Evolutionary conservation across 2,329 filamentous ascomycete species (phyloP), one percentile per base, ranked within the genome.

Genomic region (Exophiala xenobiotica): DNA sequence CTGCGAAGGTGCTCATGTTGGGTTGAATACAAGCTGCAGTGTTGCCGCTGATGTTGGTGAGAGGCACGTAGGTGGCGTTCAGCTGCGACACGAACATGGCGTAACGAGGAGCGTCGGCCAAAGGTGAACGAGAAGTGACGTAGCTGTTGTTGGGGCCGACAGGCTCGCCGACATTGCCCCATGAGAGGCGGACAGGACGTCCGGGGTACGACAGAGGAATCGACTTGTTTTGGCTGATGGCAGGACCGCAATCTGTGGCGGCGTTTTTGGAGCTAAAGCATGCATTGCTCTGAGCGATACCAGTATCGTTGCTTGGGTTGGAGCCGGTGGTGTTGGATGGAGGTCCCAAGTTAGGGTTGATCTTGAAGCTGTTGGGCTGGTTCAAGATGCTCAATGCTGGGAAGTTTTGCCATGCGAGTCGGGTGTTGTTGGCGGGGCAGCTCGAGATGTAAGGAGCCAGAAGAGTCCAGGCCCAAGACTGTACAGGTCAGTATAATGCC

Each of bases 61-160:
- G 65, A 0, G 77, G 73, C 1, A 83, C 78, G 64, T 87, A 88
- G 0, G 89, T 93, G 9, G 87, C 75, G 56, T 88, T 90, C 14
- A 93, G 74, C 73, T 93, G 89, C 0, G 78, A 79, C 1, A 88
- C 85, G 87, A 88, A 95, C 0, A 82, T 80, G 0, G 88, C 88
- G 59, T 79, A 95, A 51, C 73, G 70, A 0, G 89, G 85, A 3
- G 67, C 61, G 1, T 76, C 76, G 0, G 85, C 86, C 14, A 64
- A 59, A 0, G 78, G 75, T 0, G 75, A 74, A 0, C 56, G 52
- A 11, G 52, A 19, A n/a, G 89, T 92, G 42, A 90, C 71, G 66
- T 95, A 95, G 64, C 82, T 87, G 72, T 89, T 90, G 69, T 95
- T 92, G 0, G 89, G 89, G 0, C 89, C 89, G 2, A 92, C 78